Percentiles rank a stretch among this genome's conserved stretches.
phyloP scores from a whole-genome alignment of 1,139 yeast genomes.

The Fermentozyma sake region DNA sequence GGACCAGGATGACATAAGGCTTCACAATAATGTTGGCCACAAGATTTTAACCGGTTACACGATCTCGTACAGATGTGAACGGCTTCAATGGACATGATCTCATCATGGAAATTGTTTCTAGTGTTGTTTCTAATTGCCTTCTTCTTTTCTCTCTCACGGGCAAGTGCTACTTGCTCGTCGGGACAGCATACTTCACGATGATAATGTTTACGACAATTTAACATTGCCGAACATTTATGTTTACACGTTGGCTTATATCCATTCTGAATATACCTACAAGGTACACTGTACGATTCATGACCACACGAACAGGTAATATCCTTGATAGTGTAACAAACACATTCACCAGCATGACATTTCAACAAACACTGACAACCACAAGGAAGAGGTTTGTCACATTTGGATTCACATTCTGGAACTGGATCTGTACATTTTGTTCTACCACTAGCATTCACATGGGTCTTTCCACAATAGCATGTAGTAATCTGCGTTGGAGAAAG shows the following conservation, averaged over 20 bases:
- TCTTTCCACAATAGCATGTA: conserved; percentile 76
- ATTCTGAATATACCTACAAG: conserved; percentile 54
- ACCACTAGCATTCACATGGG: conserved; percentile 16
- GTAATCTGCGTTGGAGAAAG: conserved; percentile 53
- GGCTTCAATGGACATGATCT: conserved; percentile 63
- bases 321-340: conserved; percentile 54
- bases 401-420: conserved; percentile 64
- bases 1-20: conserved; percentile 81
- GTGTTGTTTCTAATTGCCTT: conserved; percentile 45
- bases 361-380: conserved; percentile 75
- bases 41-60: conserved; percentile 63
- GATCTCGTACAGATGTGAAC: conserved; percentile 70
- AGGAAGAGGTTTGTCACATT: conserved; percentile 56
- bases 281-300: conserved; percentile 47
- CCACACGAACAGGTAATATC: conserved; percentile 54
- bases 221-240: conserved; percentile 71
- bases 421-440: conserved; percentile 69
- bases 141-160: conserved; percentile 55
- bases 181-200: conserved; percentile 70
- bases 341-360: conserved; percentile 73
- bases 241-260: conserved; percentile 59
- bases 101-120: conserved; percentile 35
- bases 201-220: conserved; percentile 79
- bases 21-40: conserved; percentile 72
- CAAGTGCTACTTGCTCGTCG: conserved; percentile 58